Percentiles rank a stretch among this genome's conserved stretches.
Conservation (phyloP, 805 yeast species). For the Kluyveromyces siamensis region DNA sequence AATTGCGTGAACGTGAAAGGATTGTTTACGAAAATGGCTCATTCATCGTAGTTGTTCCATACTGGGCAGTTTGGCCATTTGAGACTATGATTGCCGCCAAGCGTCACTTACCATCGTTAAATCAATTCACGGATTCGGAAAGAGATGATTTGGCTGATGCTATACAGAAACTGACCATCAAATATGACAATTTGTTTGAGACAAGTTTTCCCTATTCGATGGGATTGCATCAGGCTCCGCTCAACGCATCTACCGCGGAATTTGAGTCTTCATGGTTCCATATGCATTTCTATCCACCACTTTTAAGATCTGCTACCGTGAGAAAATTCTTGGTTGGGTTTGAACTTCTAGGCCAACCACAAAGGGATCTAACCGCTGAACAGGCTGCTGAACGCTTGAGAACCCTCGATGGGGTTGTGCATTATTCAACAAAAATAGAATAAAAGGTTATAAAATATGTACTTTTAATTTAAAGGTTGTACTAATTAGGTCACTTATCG, state of each 20-base stretch:
- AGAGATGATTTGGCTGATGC: constrained; percentile 47
- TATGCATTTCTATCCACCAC: constrained; percentile 73
- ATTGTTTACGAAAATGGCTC: constrained; percentile 51
- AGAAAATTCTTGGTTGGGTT: constrained; percentile 70
- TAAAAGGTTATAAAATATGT: neutral
- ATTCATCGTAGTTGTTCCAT: constrained; percentile 63
- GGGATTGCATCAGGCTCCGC: constrained; percentile 75
- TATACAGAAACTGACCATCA: constrained; percentile 44
- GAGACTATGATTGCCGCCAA: constrained; percentile 60
- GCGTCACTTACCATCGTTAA: constrained; percentile 41
- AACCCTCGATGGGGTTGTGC: constrained; percentile 31
- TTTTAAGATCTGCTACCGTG: constrained; percentile 65
- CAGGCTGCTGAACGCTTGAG: constrained; percentile 33
- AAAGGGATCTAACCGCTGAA: constrained; percentile 32
- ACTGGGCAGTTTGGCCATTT: constrained; percentile 81
- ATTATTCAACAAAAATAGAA: constrained; percentile 31
- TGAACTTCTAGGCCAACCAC: constrained; percentile 60
- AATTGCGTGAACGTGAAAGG: constrained; percentile 41
- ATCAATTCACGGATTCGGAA: constrained; percentile 39
- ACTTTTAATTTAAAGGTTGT: too few species aligned
- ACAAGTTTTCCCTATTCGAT: constrained; percentile 71
- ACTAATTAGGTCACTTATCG: neutral
- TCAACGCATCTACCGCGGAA: constrained; percentile 36
- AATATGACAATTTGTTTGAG: constrained; percentile 62
- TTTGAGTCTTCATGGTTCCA: constrained; percentile 48